Evolutionary conservation across 2,329 filamentous ascomycete genomes (phyloP).

Genomic region (Penicillium hesseltinei): DNA sequence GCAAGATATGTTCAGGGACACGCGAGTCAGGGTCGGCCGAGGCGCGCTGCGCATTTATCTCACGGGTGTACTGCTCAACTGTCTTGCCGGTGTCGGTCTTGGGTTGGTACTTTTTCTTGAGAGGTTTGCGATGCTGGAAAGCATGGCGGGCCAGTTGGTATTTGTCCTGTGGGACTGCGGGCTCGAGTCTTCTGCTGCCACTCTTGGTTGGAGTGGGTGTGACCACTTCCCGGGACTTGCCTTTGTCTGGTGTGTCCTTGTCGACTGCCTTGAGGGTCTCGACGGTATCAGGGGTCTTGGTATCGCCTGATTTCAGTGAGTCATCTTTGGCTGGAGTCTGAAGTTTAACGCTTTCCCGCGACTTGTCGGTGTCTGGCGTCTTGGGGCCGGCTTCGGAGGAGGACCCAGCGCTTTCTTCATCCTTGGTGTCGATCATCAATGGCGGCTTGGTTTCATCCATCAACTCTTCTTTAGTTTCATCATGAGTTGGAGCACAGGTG

Average conservation of each 20-base stretch:
- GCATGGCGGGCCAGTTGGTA: background rate
- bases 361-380: constrained; percentile 5
- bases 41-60: background rate
- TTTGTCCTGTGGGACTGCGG: background rate
- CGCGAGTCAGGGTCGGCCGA: background rate
- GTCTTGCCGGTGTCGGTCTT: constrained; percentile 6
- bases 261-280: background rate
- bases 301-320: background rate
- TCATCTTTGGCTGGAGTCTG: background rate
- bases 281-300: background rate
- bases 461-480: background rate
- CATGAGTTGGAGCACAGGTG: background rate
- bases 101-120: constrained; percentile 5
- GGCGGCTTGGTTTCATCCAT: background rate
- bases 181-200: background rate
- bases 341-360: background rate
- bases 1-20: background rate
- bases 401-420: background rate
- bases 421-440: background rate
- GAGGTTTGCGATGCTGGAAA: constrained; percentile 4
- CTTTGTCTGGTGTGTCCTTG: background rate
- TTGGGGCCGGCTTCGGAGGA: background rate
- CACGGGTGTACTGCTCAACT: constrained; percentile 7
- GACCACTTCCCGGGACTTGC: background rate
- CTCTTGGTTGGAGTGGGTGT: background rate